Conservation (phyloP, 202 grass and related monocot genomes). For the Digitaria exilis region DNA sequence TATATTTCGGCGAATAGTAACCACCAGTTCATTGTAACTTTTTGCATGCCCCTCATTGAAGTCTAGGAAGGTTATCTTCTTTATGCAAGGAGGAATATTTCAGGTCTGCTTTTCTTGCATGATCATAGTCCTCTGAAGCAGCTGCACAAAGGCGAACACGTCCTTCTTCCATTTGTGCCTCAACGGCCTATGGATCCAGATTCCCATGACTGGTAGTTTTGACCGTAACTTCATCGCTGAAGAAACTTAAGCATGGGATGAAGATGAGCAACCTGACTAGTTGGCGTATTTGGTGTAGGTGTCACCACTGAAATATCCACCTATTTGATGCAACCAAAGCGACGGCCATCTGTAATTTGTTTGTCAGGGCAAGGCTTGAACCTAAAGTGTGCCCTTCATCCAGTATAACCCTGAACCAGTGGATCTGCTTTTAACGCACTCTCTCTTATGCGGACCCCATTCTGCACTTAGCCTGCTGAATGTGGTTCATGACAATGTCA, state of each 20-base stretch:
- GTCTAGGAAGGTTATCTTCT: conserved; percentile 70
- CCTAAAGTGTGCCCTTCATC: conserved; percentile 99
- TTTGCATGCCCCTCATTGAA: conserved; percentile 87
- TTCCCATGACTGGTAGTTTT: conserved; percentile 88
- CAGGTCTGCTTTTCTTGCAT: conserved; percentile 92
- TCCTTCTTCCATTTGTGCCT: conserved; percentile 81
- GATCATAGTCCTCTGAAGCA: conserved; percentile 92
- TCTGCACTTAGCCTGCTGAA: conserved; percentile 92
- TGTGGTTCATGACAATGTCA: conserved; percentile 93
- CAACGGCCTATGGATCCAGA: conserved; percentile 82
- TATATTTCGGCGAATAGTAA: conserved; percentile 92
- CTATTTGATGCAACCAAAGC: conserved; percentile 90
- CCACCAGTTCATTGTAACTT: conserved; percentile 93
- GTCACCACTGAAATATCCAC: conserved; percentile 99
- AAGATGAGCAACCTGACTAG: conserved; percentile 90
- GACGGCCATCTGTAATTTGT: conserved; percentile 95
- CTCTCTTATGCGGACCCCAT: conserved; percentile 83
- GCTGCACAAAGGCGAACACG: conserved; percentile 61
- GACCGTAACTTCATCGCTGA: conserved; percentile 83
- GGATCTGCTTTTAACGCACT: conserved; percentile 89
- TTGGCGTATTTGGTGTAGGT: conserved; percentile 93
- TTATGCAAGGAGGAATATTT: conserved; percentile 92
- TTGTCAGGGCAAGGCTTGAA: conserved; percentile 84
- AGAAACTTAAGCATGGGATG: conserved; percentile 98
- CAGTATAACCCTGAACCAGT: conserved; percentile 91